Conservation (phyloP, 2,329 filamentous ascomycete species). For the Drechmeria coniospora region DNA sequence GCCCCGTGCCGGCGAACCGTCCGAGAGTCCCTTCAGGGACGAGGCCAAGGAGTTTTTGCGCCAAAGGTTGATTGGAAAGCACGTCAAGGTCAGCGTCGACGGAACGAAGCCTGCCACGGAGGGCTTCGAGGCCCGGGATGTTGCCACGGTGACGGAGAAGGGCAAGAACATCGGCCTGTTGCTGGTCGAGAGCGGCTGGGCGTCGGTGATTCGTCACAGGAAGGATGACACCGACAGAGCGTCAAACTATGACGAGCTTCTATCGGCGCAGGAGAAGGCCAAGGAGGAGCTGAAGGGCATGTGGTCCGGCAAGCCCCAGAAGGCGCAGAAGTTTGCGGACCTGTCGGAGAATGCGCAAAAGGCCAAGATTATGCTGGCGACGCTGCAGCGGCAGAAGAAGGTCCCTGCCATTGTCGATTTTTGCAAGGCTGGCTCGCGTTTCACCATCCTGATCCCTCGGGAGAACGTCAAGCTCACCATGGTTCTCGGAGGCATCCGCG, state of each 20-base stretch:
- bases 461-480: constrained; percentile 92
- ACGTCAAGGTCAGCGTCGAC: constrained; percentile 77
- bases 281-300: constrained; percentile 86
- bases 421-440: constrained; percentile 91
- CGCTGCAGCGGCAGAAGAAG: constrained; percentile 79
- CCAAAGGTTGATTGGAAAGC: constrained; percentile 90
- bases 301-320: constrained; percentile 81
- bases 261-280: constrained; percentile 66
- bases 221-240: constrained; percentile 90
- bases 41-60: constrained; percentile 94
- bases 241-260: constrained; percentile 80
- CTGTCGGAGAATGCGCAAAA: constrained; percentile 88
- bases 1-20: constrained; percentile 74
- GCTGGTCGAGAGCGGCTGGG: constrained; percentile 85
- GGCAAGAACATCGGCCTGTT: constrained; percentile 75
- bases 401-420: constrained; percentile 91
- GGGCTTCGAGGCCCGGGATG: constrained; percentile 86
- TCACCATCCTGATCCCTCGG: constrained; percentile 79
- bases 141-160: constrained; percentile 71
- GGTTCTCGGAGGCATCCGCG: constrained; percentile 83
- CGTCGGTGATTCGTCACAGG: constrained; percentile 84
- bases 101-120: constrained; percentile 81
- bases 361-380: constrained; percentile 82
- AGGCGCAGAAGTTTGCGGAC: constrained; percentile 69
- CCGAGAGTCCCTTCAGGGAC: constrained; percentile 75